Conservation (phyloP, 2,329 filamentous ascomycete genomes). For the Cercospora canescens region DNA sequence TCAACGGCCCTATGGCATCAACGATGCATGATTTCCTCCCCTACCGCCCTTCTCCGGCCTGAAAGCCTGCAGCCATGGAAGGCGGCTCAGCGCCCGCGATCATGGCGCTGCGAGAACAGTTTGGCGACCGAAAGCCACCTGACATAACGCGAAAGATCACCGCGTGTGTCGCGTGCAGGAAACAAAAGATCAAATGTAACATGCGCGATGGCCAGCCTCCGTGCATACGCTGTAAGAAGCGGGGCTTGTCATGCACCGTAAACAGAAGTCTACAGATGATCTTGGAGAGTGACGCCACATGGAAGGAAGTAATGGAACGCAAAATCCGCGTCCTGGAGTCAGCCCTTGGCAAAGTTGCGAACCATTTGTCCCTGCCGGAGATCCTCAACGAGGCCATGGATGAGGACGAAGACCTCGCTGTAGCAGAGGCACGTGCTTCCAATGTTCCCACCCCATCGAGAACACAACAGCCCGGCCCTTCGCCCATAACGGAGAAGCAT, state of each 20-base stretch:
- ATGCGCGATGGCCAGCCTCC: constrained; percentile 42
- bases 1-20: neutral
- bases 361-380: constrained; percentile 25
- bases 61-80: neutral
- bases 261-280: constrained; percentile 46
- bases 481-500: constrained; percentile 27
- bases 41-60: neutral
- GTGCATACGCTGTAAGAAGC: constrained; percentile 43
- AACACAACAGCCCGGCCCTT: constrained; percentile 10
- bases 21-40: neutral
- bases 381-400: constrained; percentile 28
- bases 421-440: constrained; percentile 14
- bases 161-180: constrained; percentile 44
- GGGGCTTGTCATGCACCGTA: constrained; percentile 41
- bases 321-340: constrained; percentile 41
- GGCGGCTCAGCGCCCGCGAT: constrained; percentile 20
- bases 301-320: constrained; percentile 42
- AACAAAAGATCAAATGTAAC: constrained; percentile 47
- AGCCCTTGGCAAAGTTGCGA: constrained; percentile 33
- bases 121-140: constrained; percentile 27
- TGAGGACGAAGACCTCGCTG: constrained; percentile 23
- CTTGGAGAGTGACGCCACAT: constrained; percentile 43
- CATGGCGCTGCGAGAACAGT: constrained; percentile 24
- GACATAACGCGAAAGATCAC: constrained; percentile 36
- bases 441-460: constrained; percentile 16